Evolutionary conservation across 164 flowering plant genomes (phyloP).

Genomic region (Stephania japonica): DNA sequence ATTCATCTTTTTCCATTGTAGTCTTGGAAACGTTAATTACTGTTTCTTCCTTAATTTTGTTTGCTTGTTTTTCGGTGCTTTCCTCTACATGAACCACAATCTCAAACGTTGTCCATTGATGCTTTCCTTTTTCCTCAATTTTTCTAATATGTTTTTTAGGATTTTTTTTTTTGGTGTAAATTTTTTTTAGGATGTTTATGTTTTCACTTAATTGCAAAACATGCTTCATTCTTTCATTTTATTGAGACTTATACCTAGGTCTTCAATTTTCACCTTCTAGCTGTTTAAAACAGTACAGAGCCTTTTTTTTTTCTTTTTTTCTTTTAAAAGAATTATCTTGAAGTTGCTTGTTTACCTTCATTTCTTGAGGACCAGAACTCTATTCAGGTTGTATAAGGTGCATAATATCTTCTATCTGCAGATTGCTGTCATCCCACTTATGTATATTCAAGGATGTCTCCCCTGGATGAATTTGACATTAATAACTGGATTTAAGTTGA

Average conservation of each 20-base stretch:
- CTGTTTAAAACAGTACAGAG: neutral
- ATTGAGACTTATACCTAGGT: neutral
- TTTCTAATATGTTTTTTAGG: neutral
- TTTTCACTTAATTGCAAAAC: neutral
- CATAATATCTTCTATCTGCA: neutral
- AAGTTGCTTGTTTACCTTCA: neutral
- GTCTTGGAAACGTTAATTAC: neutral
- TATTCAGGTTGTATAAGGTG: neutral
- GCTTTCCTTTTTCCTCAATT: neutral
- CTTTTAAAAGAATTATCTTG: no score
- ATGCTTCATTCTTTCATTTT: neutral
- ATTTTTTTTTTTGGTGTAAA: no score
- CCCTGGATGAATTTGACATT: neutral
- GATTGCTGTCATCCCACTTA: neutral
- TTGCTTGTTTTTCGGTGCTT: no score
- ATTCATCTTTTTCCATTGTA: neutral
- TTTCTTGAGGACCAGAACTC: neutral
- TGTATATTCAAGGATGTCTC: neutral
- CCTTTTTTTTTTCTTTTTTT: neutral
- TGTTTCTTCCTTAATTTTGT: neutral
- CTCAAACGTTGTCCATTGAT: no score
- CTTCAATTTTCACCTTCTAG: neutral
- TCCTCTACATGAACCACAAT: no score
- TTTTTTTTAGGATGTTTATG: neutral
- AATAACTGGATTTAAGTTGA: neutral